phyloP scores from a whole-genome alignment of 2,329 filamentous ascomycete species.

The Furcasterigmium furcatum region DNA sequence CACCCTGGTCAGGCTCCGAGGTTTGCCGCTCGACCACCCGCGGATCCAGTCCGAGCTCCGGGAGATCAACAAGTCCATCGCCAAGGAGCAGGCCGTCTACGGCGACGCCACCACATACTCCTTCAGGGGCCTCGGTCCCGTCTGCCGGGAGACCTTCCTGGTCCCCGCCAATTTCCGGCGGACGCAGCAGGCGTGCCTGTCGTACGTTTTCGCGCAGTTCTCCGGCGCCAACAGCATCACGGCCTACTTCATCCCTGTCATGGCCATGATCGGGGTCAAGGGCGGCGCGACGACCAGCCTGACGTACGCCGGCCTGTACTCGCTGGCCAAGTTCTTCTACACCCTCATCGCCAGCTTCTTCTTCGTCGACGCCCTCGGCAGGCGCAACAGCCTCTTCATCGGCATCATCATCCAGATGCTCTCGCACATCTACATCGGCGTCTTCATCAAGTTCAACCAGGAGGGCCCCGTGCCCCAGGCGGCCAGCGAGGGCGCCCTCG shows the following conservation, averaged over 20 bases:
- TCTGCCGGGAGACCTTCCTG: constrained; percentile 29
- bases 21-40: constrained; percentile 31
- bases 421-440: constrained; percentile 36
- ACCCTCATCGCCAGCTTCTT: constrained; percentile 36
- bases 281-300: constrained; percentile 24
- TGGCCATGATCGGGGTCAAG: constrained; percentile 29
- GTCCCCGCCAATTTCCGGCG: constrained; percentile 33
- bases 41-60: constrained; percentile 31
- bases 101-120: background rate
- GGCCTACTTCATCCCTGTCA: constrained; percentile 36
- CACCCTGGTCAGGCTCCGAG: constrained; percentile 50
- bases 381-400: constrained; percentile 29
- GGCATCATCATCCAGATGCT: constrained; percentile 30
- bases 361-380: constrained; percentile 38
- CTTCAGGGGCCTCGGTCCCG: background rate
- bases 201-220: constrained; percentile 35
- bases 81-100: background rate
- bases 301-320: constrained; percentile 38
- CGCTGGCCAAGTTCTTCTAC: constrained; percentile 36
- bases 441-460: constrained; percentile 31
- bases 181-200: constrained; percentile 29
- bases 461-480: constrained; percentile 14
- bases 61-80: constrained; percentile 37
- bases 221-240: constrained; percentile 40
- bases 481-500: constrained; percentile 33